Conservation (phyloP, 2,329 filamentous ascomycete species). For the Macrophomina tecta region DNA sequence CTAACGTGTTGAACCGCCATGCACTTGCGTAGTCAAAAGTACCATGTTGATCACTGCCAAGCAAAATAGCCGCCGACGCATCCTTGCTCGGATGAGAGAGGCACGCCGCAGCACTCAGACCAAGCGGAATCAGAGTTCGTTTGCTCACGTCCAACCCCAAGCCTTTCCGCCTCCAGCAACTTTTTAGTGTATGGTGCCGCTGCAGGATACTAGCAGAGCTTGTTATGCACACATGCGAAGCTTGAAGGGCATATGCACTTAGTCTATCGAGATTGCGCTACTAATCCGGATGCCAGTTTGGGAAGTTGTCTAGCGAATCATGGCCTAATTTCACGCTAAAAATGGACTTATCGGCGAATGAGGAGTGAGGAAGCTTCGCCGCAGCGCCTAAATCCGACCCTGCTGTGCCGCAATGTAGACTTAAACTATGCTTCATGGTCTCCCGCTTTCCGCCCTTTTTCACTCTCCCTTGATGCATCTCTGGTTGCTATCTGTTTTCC, state of each 20-base stretch:
- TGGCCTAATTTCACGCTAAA: neutral
- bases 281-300: neutral
- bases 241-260: neutral
- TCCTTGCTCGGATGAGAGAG: neutral
- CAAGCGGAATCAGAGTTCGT: too few species aligned
- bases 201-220: too few species aligned
- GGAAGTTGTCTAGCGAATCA: neutral
- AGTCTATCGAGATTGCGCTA: neutral
- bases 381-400: neutral
- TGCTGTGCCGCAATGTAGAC: conserved; percentile 2
- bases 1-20: too few species aligned
- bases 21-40: too few species aligned
- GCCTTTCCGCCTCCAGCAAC: too few species aligned
- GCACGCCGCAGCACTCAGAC: too few species aligned
- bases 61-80: conserved; percentile 3
- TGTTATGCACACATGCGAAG: neutral
- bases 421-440: neutral
- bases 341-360: neutral
- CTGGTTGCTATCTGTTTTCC: neutral
- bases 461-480: neutral
- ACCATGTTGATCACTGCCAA: neutral
- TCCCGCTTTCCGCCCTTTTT: neutral
- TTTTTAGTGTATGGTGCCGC: neutral
- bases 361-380: neutral
- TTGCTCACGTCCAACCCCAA: too few species aligned